Base-by-base conservation (phyloP, 2,329 filamentous ascomycete genomes). In the Scleromitrula shiraiana region DNA sequence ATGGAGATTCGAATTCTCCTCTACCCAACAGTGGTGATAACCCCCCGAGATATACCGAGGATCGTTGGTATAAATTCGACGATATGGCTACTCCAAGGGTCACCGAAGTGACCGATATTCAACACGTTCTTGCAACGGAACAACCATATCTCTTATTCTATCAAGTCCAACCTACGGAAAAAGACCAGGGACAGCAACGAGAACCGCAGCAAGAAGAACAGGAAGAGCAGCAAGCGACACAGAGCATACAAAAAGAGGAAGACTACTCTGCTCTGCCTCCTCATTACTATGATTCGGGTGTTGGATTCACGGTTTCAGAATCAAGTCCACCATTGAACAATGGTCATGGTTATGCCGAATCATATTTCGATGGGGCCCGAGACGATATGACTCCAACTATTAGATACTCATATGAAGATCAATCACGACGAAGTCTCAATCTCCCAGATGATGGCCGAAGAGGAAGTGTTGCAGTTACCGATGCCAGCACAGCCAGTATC, bases 91-190 rank as follows among this genome's bases (percentile, higher is more conserved):
- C 79, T 71, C 77, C 29, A 75, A 79, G 91, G 22, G 84, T 97
- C 3, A 75, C 74, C 0, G 75, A 84, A 46, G 82, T 96, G 80
- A 19, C 30, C 9, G 84, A 96, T 53, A 78, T 83, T 57, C 82
- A 86, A 52, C 69, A 83, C 56, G 83, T 87, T 0, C 69, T 97
- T 41, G 83, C 80, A 56, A 77, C 84, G n/a, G 90, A 96, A 64
- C 94, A 88, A 64, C 91, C 93, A 0, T 97, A 97, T 64, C 76
- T 97, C 6, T 72, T 98, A 0, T 97, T 97, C 66, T 98, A 96
- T 62, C 91, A 96, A 65, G 87, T 97, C 33, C 78, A 94, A 24
- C 90, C 91, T 0, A 88, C 94, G 60, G 79, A 88, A n/a, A n/a
- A n/a, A n/a, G n/a, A n/a, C n/a, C n/a, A n/a, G n/a, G n/a, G n/a